These are phyloP conservation scores for Scytalidium sp. DNA, from an alignment of 2,329 filamentous ascomycete genomes.

Conservation along the genomic window DNA sequence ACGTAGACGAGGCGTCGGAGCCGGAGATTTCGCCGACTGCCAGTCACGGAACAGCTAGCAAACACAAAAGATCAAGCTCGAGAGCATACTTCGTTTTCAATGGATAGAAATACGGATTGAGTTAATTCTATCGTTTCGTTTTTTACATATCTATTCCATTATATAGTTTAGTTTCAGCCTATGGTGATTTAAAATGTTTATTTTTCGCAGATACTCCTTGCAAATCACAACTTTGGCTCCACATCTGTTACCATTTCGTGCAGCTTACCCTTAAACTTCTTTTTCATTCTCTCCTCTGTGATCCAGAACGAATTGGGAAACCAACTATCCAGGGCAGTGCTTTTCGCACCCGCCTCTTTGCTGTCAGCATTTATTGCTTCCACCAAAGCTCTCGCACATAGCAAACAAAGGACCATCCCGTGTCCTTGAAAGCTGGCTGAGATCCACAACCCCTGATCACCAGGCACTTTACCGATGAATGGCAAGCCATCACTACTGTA, in stretches of 20 bases:
- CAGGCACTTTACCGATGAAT: slow-evolving; percentile 46
- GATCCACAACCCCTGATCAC: slow-evolving; percentile 25
- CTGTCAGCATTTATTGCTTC: slow-evolving; percentile 43
- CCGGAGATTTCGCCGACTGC: no score
- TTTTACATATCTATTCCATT: no score
- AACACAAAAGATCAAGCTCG: no score
- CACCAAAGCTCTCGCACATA: slow-evolving; percentile 54
- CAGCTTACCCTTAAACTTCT: slow-evolving; percentile 26
- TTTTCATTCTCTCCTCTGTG: slow-evolving; percentile 39
- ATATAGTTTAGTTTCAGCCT: no score
- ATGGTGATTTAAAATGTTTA: no score
- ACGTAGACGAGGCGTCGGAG: no score
- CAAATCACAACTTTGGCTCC: slow-evolving; percentile 1
- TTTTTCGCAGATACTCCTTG: neutral
- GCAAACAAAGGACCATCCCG: slow-evolving; percentile 58
- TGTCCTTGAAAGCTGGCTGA: slow-evolving; percentile 8
- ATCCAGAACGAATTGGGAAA: slow-evolving; percentile 51
- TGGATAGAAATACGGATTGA: no score
- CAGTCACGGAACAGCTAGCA: no score
- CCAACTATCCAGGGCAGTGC: slow-evolving; percentile 38
- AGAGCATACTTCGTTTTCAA: no score
- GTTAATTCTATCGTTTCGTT: no score
- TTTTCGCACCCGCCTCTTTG: slow-evolving; percentile 11
- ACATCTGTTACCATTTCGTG: slow-evolving; percentile 4
- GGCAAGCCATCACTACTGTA: slow-evolving; percentile 50